These are phyloP conservation scores for Hypoxylon sp. DNA, from an alignment of 2,329 filamentous ascomycete genomes.

Conservation along the genomic window DNA sequence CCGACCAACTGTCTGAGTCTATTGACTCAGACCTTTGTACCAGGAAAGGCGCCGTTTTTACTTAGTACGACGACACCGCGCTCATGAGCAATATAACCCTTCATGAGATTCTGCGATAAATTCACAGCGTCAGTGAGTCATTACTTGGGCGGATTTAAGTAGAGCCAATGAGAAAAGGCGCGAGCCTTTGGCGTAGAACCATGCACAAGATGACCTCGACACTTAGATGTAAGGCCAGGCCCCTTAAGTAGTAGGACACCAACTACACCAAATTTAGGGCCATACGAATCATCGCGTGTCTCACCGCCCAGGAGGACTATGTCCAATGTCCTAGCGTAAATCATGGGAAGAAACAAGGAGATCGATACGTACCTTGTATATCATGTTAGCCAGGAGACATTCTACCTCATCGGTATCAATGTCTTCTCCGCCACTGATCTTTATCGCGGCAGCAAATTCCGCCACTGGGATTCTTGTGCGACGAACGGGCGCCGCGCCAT, in stretches of 20 bases:
- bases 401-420: constrained; percentile 94
- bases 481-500: constrained; percentile 71
- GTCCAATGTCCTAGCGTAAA: neutral
- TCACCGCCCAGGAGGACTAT: neutral
- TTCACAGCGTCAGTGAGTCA: constrained; percentile 53
- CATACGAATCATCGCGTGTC: constrained; percentile 1
- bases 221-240: neutral
- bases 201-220: neutral
- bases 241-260: neutral
- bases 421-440: constrained; percentile 74
- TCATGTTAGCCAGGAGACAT: constrained; percentile 94
- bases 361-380: constrained; percentile 84
- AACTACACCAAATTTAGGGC: neutral
- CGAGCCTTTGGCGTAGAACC: constrained; percentile 27
- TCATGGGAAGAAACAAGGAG: neutral
- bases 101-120: constrained; percentile 83
- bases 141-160: constrained; percentile 26
- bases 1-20: neutral
- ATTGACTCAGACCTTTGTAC: constrained; percentile 74
- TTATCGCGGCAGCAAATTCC: constrained; percentile 88
- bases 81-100: constrained; percentile 96
- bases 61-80: constrained; percentile 91
- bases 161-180: constrained; percentile 42
- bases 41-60: constrained; percentile 93
- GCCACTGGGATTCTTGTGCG: constrained; percentile 83